Evolutionary conservation across 495 filamentous ascomycete species (phyloP).

Genomic region (Cercophora scortea): DNA sequence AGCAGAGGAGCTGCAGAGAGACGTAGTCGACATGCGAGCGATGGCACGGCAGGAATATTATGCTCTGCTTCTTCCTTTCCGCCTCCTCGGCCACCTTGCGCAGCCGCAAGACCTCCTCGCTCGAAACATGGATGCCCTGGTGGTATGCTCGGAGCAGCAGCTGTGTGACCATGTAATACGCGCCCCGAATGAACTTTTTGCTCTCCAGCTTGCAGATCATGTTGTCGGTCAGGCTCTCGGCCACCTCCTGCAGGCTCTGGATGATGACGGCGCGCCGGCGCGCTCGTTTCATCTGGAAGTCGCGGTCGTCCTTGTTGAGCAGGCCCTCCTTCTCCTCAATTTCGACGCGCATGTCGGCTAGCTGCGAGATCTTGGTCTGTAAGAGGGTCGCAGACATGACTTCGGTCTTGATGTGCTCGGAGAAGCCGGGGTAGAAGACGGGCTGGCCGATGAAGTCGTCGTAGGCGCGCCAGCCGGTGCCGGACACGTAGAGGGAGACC

Average conservation of each 20-base stretch:
- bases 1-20: constrained; percentile 87
- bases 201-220: constrained; percentile 99
- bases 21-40: constrained; percentile 95
- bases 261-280: constrained; percentile 54
- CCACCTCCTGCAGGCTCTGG: constrained; percentile 57
- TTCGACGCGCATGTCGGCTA: constrained; percentile 64
- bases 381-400: constrained; percentile 72
- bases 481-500: constrained; percentile 81
- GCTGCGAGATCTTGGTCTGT: constrained; percentile 61
- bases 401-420: constrained; percentile 72
- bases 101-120: constrained; percentile 80
- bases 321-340: constrained; percentile 72
- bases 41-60: constrained; percentile 93
- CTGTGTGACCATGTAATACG: constrained; percentile 85
- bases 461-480: constrained; percentile 90
- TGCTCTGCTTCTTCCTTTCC: constrained; percentile 79
- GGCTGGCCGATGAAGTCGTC: constrained; percentile 84
- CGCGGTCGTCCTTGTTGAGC: constrained; percentile 47
- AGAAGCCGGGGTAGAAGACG: constrained; percentile 87
- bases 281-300: constrained; percentile 48
- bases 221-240: constrained; percentile 74
- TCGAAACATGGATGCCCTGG: constrained; percentile 95
- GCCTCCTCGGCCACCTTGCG: constrained; percentile 75
- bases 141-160: constrained; percentile 88
- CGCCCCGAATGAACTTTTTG: constrained; percentile 81